Conservation (phyloP, 345 rosid genomes). For the Turritis glabra region DNA sequence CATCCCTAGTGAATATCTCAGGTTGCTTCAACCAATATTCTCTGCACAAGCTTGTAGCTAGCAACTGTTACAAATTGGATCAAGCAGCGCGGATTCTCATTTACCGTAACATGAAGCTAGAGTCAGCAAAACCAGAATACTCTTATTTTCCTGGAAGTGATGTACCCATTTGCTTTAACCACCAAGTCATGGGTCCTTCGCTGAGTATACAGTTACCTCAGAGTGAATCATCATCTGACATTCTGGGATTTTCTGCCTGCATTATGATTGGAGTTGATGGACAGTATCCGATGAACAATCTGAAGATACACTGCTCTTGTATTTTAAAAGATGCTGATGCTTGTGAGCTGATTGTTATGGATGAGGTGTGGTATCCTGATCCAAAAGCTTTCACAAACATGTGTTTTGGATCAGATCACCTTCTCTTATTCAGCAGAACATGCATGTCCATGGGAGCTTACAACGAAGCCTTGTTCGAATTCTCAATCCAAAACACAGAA, state of each 20-base stretch:
- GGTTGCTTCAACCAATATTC: conserved; percentile 25
- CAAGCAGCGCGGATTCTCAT: conserved; percentile 28
- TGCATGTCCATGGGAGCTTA: conserved; percentile 30
- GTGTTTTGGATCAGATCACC: conserved; percentile 32
- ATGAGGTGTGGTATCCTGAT: conserved; percentile 39
- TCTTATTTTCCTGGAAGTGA: conserved; percentile 37
- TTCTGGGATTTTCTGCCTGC: conserved; percentile 34
- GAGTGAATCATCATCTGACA: conserved; percentile 8
- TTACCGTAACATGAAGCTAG: conserved; percentile 27
- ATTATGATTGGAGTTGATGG: conserved; percentile 33
- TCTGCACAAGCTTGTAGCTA: conserved; percentile 33
- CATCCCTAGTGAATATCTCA: conserved; percentile 33
- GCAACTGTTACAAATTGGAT: conserved; percentile 37
- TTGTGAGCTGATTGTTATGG: conserved; percentile 25
- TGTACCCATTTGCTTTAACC: conserved; percentile 25
- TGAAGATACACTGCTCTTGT: conserved; percentile 31
- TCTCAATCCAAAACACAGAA: conserved; percentile 19
- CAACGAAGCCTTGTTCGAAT: conserved; percentile 16
- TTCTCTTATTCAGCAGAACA: conserved; percentile 36
- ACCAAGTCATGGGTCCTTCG: conserved; percentile 28
- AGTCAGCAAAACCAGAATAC: conserved; percentile 28
- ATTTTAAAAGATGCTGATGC: conserved; percentile 6
- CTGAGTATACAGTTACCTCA: conserved; percentile 29
- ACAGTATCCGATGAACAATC: conserved; percentile 24
- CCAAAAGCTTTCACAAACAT: conserved; percentile 30